Conservation (phyloP, 805 yeast genomes). For the Myxozyma melibiosi region DNA sequence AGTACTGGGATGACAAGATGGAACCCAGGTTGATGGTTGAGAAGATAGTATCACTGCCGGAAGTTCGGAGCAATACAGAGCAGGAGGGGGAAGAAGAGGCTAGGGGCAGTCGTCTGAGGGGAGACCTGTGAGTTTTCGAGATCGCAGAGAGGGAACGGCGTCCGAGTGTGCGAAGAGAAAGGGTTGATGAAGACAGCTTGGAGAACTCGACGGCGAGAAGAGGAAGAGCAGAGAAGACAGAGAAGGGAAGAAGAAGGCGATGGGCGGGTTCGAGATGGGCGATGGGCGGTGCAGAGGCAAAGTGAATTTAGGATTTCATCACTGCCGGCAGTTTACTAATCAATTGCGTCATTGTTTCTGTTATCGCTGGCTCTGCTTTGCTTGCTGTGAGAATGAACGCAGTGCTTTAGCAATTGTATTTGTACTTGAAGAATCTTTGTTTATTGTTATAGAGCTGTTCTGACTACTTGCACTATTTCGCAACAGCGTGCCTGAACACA, state of each 20-base stretch:
- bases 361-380: too few species aligned
- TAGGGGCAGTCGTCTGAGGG: not conserved
- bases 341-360: too few species aligned
- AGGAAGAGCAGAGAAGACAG: not conserved
- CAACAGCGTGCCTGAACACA: too few species aligned
- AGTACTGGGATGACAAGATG: slow-evolving; percentile 1
- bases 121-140: not conserved
- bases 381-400: too few species aligned
- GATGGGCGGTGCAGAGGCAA: too few species aligned
- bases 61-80: slow-evolving; percentile 1
- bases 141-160: slow-evolving; percentile 2
- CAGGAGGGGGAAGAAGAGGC: not conserved
- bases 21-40: slow-evolving; percentile 13
- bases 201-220: not conserved
- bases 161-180: not conserved
- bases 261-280: too few species aligned
- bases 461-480: too few species aligned
- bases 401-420: too few species aligned
- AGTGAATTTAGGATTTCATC: too few species aligned
- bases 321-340: too few species aligned
- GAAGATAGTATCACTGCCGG: not conserved
- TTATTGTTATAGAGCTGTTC: too few species aligned
- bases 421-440: too few species aligned
- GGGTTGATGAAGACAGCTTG: slow-evolving; percentile 7
- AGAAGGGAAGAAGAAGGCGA: not conserved